Evolutionary conservation across 2,329 filamentous ascomycete species (phyloP), one percentile per base, ranked within the genome.

Genomic region (Cytospora chrysosperma): DNA sequence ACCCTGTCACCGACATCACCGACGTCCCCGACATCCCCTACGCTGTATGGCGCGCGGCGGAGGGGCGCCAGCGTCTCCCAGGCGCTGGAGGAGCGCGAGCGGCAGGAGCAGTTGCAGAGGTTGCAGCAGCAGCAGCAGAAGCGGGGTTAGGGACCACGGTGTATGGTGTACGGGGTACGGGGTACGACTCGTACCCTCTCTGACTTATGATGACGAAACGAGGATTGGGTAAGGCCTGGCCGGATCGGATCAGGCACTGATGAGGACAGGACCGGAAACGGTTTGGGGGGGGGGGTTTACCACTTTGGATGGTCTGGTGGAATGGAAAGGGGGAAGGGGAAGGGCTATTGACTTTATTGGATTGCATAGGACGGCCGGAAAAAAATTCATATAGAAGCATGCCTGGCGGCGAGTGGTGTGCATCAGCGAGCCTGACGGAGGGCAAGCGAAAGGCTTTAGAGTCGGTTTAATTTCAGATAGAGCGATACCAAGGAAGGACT

Each of bases 21-120:
- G 2, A 53, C 56, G 28, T 53, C 49, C 9, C 47, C 57, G 8
- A 24, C 43, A 7, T 30, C 56, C 15, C 50, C 51, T 1, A 53
- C 56, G 28, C n/a, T 34, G n/a, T 28, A 55, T 7, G 64, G 64
- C 1, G 64, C 64, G 12, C 56, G 64, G 24, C 28, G 53, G 24
- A 43, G 64, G 17, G 64, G 64, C 3, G 61, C 52, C 4, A 65
- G 64, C 24, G 61, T 65, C 24, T 63, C 61, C 12, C 37, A 49
- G n/a, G 61, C 54, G 30, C 52, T 53, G 13, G 60, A 52, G 26
- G 60, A 47, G 24, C 52, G 49, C 6, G 53, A 58, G 54, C 19
- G 37, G 21, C 27, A 52, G 17, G 56, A 50, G 53, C 52, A 55
- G 19, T 49, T 30, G 13, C 61, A 43, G 27, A 54, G 12, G 10